Conservation (phyloP, 2,329 filamentous ascomycete genomes). For the Fusarium chuoi region DNA sequence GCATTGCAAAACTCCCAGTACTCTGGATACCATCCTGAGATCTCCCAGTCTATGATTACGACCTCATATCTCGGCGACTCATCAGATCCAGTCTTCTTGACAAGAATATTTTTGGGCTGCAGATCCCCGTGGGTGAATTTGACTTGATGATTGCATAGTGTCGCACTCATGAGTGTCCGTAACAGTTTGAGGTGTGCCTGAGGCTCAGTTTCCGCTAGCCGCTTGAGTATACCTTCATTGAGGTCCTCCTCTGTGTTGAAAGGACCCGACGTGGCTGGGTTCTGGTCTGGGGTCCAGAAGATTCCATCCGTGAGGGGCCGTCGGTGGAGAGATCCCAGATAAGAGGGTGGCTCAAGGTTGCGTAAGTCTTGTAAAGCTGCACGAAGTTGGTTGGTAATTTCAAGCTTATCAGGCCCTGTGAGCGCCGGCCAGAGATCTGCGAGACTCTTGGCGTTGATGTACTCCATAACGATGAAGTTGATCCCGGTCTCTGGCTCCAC, state of each 20-base stretch:
- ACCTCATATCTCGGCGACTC: rapidly evolving
- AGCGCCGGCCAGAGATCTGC: not conserved
- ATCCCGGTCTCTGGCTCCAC: not conserved
- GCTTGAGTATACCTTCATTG: not conserved
- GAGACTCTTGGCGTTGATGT: not conserved
- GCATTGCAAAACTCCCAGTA: not conserved
- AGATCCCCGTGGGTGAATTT: not conserved
- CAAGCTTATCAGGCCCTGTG: not conserved
- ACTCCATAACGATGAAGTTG: not conserved
- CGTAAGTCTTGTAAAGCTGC: not conserved
- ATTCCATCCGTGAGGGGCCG: not conserved
- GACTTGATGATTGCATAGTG: rapidly evolving
- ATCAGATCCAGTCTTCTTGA: not conserved
- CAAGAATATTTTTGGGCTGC: not conserved
- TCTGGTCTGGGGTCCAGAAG: not conserved
- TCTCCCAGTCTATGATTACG: not conserved
- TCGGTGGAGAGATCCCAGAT: not conserved
- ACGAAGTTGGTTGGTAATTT: not conserved
- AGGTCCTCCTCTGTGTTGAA: not conserved
- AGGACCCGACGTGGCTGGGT: rapidly evolving
- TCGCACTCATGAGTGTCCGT: not conserved
- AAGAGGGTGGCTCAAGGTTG: not conserved
- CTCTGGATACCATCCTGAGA: not conserved
- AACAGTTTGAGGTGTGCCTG: not conserved
- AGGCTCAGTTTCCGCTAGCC: not conserved